Percentiles rank a stretch among this genome's conserved stretches.
Conservation (phyloP, 805 yeast species). For the Teunomyces barrocoloradensis region DNA sequence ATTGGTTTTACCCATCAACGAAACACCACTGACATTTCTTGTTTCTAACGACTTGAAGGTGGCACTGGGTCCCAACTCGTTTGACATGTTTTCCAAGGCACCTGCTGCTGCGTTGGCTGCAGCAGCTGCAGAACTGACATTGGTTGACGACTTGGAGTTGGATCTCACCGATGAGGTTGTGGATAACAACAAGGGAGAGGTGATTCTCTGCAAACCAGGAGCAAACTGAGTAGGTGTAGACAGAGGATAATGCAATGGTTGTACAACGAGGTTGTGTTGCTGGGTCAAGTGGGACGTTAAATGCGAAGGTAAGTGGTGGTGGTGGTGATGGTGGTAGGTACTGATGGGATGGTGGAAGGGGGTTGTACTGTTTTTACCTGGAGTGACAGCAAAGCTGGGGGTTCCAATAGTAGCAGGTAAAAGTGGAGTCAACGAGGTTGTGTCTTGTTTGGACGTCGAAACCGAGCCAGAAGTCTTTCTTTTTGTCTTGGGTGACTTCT, state of each 20-base stretch:
- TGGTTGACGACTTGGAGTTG: conserved; percentile 9
- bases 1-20: conserved; percentile 31
- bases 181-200: conserved; percentile 61
- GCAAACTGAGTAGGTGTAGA: conserved; percentile 73
- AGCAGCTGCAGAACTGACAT: conserved; percentile 5
- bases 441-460: background rate
- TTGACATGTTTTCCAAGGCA: conserved; percentile 43
- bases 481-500: conserved; percentile 23
- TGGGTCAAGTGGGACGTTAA: conserved; percentile 10
- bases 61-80: conserved; percentile 45
- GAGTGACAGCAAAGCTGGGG: conserved; percentile 3
- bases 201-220: conserved; percentile 58
- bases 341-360: conserved; percentile 10
- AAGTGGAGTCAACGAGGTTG: conserved; percentile 22
- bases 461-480: conserved; percentile 7
- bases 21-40: conserved; percentile 21
- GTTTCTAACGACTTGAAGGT: conserved; percentile 28
- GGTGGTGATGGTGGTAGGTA: conserved; percentile 12
- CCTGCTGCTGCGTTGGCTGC: conserved; percentile 33
- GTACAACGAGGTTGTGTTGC: conserved; percentile 34
- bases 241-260: conserved; percentile 62
- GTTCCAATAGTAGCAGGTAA: conserved; percentile 20
- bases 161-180: conserved; percentile 43
- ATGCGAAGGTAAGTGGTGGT: conserved; percentile 12
- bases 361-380: conserved; percentile 2